phyloP scores from a whole-genome alignment of 371 early-diverging fungal species.

The Zancudomyces culisetae region DNA sequence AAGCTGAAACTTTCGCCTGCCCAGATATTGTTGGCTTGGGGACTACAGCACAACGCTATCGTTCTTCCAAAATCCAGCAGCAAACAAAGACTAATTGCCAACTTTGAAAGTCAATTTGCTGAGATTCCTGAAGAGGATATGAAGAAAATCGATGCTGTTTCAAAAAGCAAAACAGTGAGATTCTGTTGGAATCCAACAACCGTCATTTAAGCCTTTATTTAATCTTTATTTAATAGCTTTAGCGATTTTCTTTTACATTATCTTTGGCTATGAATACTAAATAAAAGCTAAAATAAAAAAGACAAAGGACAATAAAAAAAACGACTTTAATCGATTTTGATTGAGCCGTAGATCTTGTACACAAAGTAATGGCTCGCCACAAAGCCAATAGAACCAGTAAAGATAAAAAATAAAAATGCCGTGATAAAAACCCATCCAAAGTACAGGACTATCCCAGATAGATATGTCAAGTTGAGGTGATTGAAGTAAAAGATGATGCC shows the following conservation, averaged over 20 bases:
- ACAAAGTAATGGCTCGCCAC: conserved; percentile 54
- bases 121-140: conserved; percentile 34
- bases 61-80: conserved; percentile 48
- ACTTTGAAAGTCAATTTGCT: conserved; percentile 27
- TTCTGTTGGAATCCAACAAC: conserved; percentile 57
- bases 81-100: conserved; percentile 29
- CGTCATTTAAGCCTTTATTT: conserved; percentile 10
- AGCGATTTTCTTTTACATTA: neutral
- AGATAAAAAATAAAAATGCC: conserved; percentile 46
- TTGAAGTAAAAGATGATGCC: conserved; percentile 58
- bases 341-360: conserved; percentile 57
- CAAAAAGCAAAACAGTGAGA: conserved; percentile 13
- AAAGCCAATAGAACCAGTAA: conserved; percentile 65
- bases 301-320: neutral
- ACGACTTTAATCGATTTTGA: conserved; percentile 48
- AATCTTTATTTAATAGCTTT: neutral
- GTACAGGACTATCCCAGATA: conserved; percentile 66
- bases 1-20: conserved; percentile 28
- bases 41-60: conserved; percentile 35
- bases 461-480: conserved; percentile 43
- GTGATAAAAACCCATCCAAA: conserved; percentile 79
- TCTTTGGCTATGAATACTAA: neutral
- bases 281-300: conserved; percentile 2
- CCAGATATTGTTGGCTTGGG: conserved; percentile 61
- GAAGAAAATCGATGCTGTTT: conserved; percentile 27